Percentiles rank a stretch among this genome's conserved stretches.
These are phyloP conservation scores for Panellus pusillus DNA, from an alignment of 768 basidiomycete species.

Conservation along the genomic window DNA sequence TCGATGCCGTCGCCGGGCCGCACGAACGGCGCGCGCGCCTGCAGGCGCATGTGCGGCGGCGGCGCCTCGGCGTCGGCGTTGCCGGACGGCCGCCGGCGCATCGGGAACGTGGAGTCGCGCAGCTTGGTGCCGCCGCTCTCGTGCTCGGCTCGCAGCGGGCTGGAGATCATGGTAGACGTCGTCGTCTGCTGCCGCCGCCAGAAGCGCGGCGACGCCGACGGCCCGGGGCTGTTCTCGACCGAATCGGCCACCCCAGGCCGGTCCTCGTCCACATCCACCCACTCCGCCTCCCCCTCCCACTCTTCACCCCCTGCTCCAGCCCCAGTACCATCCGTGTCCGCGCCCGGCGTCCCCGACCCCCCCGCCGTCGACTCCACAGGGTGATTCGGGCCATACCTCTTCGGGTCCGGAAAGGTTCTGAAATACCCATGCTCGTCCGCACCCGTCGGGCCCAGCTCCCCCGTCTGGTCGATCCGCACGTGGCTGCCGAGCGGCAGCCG, in stretches of 20 bases:
- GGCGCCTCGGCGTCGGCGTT: constrained; percentile 37
- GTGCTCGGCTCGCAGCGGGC: neutral
- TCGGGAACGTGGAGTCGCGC: constrained; percentile 65
- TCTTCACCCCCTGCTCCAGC: constrained; percentile 34
- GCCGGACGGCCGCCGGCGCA: constrained; percentile 33
- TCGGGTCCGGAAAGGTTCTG: constrained; percentile 50
- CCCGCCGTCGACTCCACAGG: constrained; percentile 22
- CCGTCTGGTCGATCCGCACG: constrained; percentile 51
- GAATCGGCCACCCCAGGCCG: constrained; percentile 17
- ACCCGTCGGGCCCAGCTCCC: constrained; percentile 42
- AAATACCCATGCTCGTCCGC: constrained; percentile 32
- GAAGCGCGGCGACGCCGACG: constrained; percentile 16
- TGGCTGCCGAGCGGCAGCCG: constrained; percentile 63
- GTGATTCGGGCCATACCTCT: constrained; percentile 58
- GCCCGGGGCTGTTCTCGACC: constrained; percentile 17
- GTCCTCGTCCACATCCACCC: constrained; percentile 20
- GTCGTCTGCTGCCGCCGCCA: neutral
- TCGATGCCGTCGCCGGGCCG: constrained; percentile 72
- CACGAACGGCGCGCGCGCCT: constrained; percentile 66
- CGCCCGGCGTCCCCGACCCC: too few relatives aligned
- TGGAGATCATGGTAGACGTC: neutral
- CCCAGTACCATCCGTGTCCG: too few relatives aligned
- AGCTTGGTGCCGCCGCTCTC: constrained; percentile 27
- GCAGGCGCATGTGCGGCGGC: constrained; percentile 68
- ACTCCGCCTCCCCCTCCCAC: constrained; percentile 26